Percentiles rank a stretch among this genome's conserved stretches.
phyloP scores from a whole-genome alignment of 2,329 filamentous ascomycete genomes.

The Paradendryphiella salina region DNA sequence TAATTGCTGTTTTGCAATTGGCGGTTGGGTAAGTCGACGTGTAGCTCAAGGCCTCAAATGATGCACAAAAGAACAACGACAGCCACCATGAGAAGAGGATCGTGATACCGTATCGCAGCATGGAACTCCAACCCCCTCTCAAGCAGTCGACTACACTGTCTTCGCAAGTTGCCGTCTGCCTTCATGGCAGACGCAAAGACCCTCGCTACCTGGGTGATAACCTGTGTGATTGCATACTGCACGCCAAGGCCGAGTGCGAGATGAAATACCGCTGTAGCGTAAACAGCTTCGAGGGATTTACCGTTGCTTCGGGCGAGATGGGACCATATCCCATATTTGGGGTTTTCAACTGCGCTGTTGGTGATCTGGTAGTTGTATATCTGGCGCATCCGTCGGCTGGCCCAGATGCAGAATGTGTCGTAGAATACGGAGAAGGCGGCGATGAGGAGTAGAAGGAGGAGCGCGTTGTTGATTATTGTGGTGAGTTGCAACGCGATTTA shows the following conservation, averaged over 20 bases:
- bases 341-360: background rate
- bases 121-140: conserved; percentile 1
- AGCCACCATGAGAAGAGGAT: background rate
- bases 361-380: background rate
- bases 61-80: background rate
- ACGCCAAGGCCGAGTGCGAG: background rate
- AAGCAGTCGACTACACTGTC: background rate
- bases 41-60: conserved; percentile 3
- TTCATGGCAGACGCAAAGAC: background rate
- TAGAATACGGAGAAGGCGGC: background rate
- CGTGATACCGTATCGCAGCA: background rate
- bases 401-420: background rate
- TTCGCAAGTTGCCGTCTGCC: background rate
- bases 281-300: background rate
- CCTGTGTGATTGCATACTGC: background rate
- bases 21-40: background rate
- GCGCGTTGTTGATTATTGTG: background rate
- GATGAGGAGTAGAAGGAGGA: conserved; percentile 4
- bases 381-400: background rate
- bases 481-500: background rate
- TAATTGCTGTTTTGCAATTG: background rate
- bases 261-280: background rate
- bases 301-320: background rate
- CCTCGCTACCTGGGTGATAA: background rate
- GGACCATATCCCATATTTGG: background rate